phyloP scores from a whole-genome alignment of 495 filamentous ascomycete genomes.

The Hamigera avellanea region DNA sequence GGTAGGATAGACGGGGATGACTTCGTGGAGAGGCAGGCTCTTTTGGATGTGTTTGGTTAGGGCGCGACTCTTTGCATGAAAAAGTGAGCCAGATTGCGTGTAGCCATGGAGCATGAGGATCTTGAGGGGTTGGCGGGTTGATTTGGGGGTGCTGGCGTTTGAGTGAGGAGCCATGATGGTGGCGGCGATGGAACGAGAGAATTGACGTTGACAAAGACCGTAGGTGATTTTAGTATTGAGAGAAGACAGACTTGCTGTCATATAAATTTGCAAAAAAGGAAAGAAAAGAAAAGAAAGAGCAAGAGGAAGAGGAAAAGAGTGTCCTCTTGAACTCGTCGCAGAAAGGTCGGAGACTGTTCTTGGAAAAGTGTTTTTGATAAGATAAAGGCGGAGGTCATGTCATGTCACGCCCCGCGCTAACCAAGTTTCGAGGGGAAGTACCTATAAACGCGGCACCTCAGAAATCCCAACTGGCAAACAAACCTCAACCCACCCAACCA shows the following conservation, averaged over 20 bases:
- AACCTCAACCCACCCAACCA: too few species aligned
- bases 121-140: constrained; percentile 27
- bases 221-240: not conserved
- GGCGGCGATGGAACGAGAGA: constrained; percentile 1
- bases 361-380: too few species aligned
- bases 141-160: constrained; percentile 1
- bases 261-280: not conserved
- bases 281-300: not conserved
- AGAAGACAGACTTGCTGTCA: not conserved
- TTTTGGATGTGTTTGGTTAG: constrained; percentile 72
- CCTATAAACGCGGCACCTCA: too few species aligned
- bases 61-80: constrained; percentile 82
- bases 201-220: not conserved
- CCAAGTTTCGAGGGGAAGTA: too few species aligned
- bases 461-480: too few species aligned
- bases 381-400: too few species aligned
- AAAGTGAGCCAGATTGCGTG: constrained; percentile 81
- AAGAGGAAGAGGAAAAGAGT: too few species aligned
- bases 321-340: too few species aligned
- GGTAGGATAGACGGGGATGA: constrained; percentile 41
- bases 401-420: too few species aligned
- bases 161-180: not conserved
- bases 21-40: constrained; percentile 45
- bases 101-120: constrained; percentile 57
- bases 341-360: not conserved